A percentile compares a stretch with the other conserved stretches of the same genome.
Evolutionary conservation across 129 eudicot species (phyloP).

Genomic region (Flaveria brownii): DNA sequence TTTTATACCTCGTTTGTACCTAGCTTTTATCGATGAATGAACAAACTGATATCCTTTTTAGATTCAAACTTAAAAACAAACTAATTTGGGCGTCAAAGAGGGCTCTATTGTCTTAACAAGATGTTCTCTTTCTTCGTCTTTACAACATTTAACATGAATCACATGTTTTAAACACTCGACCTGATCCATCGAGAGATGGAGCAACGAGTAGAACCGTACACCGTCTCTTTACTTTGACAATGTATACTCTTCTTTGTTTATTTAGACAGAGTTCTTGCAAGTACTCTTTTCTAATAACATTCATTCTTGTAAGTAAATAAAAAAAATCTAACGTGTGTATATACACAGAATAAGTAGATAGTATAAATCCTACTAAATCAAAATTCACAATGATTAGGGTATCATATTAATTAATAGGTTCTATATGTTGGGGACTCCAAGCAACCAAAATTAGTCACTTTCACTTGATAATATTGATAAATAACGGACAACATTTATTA

Average conservation of each 20-base stretch:
- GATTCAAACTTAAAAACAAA: not conserved
- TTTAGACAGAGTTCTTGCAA: too few relatives aligned
- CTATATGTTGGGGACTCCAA: conserved; percentile 1
- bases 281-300: not conserved
- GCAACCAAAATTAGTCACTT: not conserved
- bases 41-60: not conserved
- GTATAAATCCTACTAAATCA: not conserved
- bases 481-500: not conserved
- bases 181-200: too few relatives aligned
- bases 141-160: too few relatives aligned
- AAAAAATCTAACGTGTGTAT: not conserved
- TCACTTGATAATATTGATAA: not conserved
- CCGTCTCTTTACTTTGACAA: too few relatives aligned
- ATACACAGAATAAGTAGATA: not conserved
- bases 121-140: too few relatives aligned
- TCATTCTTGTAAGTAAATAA: not conserved
- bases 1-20: not conserved
- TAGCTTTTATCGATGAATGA: not conserved
- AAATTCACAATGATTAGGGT: not conserved
- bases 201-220: too few relatives aligned
- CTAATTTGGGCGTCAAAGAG: not conserved
- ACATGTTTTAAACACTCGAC: too few relatives aligned
- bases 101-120: too few relatives aligned
- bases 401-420: not conserved
- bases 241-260: too few relatives aligned